These are phyloP conservation scores for Hypoxylon sp. DNA, from an alignment of 2,329 filamentous ascomycete species.

Conservation along the genomic window DNA sequence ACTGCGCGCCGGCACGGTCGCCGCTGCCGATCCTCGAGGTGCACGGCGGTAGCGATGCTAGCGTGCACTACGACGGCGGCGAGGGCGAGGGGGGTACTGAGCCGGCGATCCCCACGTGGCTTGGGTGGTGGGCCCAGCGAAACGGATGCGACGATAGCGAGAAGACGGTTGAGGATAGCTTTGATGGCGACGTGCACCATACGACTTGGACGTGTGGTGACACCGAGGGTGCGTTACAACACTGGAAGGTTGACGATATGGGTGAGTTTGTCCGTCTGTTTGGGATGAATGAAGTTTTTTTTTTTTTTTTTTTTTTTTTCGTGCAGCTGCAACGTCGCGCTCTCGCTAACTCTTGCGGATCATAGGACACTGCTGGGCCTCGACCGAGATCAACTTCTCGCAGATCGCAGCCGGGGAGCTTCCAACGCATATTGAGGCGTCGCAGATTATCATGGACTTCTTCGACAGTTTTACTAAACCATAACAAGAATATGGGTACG, in stretches of 20 bases:
- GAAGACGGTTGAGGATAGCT: conserved; percentile 50
- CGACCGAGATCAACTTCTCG: conserved; percentile 58
- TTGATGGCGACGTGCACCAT: conserved; percentile 57
- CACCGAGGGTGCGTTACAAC: conserved; percentile 53
- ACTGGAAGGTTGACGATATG: conserved; percentile 59
- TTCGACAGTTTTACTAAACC: conserved; percentile 55
- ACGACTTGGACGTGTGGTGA: conserved; percentile 57
- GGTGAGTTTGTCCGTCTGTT: conserved; percentile 47
- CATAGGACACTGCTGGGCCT: conserved; percentile 59
- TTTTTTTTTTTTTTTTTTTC: too few relatives aligned
- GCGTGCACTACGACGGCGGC: conserved; percentile 58
- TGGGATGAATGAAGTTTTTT: not conserved
- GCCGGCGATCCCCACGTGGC: conserved; percentile 57
- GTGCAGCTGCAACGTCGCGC: not conserved
- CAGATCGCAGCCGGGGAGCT: conserved; percentile 55
- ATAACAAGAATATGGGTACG: conserved; percentile 16
- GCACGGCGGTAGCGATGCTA: conserved; percentile 58
- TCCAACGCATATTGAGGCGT: conserved; percentile 58
- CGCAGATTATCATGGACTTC: conserved; percentile 58
- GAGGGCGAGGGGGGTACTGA: conserved; percentile 56
- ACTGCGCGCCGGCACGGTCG: conserved; percentile 54
- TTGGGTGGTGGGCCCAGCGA: conserved; percentile 56
- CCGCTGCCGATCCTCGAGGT: conserved; percentile 59
- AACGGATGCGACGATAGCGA: conserved; percentile 53
- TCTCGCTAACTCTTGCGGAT: not conserved